A percentile compares a stretch with the other conserved stretches of the same genome.
Conservation (phyloP, 2,329 filamentous ascomycete genomes). For the Sporothrix curviconia region DNA sequence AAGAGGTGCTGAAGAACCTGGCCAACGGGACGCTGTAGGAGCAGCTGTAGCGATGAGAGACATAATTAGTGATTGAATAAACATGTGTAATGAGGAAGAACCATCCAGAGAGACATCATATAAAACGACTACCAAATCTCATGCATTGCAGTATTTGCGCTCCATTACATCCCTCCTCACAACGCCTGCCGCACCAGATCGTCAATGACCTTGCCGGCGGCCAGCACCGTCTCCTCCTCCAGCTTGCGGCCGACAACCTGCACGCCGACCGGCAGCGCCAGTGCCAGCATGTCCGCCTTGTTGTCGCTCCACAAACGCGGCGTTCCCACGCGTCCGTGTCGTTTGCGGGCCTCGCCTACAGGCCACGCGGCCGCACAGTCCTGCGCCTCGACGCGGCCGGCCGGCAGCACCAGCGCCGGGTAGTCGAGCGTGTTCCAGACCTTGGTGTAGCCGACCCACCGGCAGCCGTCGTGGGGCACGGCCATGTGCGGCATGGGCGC, state of each 20-base stretch:
- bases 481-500: constrained; percentile 54
- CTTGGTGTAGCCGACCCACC: constrained; percentile 55
- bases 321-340: constrained; percentile 47
- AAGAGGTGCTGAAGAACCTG: constrained; percentile 43
- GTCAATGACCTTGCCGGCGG: constrained; percentile 33
- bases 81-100: too few species aligned
- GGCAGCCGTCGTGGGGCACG: constrained; percentile 35
- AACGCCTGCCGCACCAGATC: constrained; percentile 5
- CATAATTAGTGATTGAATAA: too few species aligned
- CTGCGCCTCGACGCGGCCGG: constrained; percentile 35
- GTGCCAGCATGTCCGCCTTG: constrained; percentile 29
- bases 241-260: constrained; percentile 46
- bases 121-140: too few species aligned
- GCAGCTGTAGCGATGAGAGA: too few species aligned
- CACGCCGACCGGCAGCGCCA: constrained; percentile 43
- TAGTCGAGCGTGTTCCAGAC: constrained; percentile 60
- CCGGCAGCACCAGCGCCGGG: constrained; percentile 49
- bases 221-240: constrained; percentile 50
- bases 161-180: too few species aligned
- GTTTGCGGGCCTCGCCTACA: constrained; percentile 41
- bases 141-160: too few species aligned
- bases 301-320: constrained; percentile 38
- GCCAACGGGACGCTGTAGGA: background rate
- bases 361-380: constrained; percentile 26
- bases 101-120: too few species aligned